Conservation (phyloP, 2,329 filamentous ascomycete species). For the Xylaria sp. region DNA sequence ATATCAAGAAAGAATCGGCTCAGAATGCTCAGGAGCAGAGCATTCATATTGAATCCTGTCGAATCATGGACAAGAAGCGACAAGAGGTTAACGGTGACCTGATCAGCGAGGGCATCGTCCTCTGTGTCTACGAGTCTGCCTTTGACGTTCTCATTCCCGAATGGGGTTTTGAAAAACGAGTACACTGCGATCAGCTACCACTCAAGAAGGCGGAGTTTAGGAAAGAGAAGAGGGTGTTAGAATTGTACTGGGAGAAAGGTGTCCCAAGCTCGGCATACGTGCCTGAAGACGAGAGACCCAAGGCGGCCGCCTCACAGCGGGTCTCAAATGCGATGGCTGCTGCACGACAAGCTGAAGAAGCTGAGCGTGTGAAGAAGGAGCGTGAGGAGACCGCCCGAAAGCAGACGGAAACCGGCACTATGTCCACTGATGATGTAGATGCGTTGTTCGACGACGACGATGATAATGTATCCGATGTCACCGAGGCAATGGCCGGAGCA, state of each 20-base stretch:
- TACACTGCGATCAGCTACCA: conserved; percentile 97
- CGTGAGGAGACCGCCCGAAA: conserved; percentile 91
- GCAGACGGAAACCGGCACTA: conserved; percentile 93
- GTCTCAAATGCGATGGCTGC: conserved; percentile 80
- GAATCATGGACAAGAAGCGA: conserved; percentile 91
- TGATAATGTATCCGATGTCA: conserved; percentile 85
- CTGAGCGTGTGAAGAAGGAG: conserved; percentile 83
- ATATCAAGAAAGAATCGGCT: conserved; percentile 98
- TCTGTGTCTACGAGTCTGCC: conserved; percentile 97
- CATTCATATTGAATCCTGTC: conserved; percentile 97
- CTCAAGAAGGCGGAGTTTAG: conserved; percentile 99
- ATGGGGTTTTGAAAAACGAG: conserved; percentile 98
- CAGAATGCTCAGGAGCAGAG: conserved; percentile 98
- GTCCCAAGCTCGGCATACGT: conserved; percentile 96
- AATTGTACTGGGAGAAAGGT: conserved; percentile 99
- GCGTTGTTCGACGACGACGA: conserved; percentile 96
- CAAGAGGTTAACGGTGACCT: conserved; percentile 89
- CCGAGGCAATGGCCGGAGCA: conserved; percentile 91
- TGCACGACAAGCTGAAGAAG: conserved; percentile 82
- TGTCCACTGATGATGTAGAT: conserved; percentile 91
- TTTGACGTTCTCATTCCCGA: conserved; percentile 98
- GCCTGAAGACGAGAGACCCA: conserved; percentile 95
- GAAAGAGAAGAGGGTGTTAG: conserved; percentile 92
- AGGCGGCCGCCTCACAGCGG: conserved; percentile 78
- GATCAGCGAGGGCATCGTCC: conserved; percentile 93